A percentile compares a stretch with the other conserved stretches of the same genome.
phyloP scores from a whole-genome alignment of 2,329 filamentous ascomycete species.

The Penicillium sp. region DNA sequence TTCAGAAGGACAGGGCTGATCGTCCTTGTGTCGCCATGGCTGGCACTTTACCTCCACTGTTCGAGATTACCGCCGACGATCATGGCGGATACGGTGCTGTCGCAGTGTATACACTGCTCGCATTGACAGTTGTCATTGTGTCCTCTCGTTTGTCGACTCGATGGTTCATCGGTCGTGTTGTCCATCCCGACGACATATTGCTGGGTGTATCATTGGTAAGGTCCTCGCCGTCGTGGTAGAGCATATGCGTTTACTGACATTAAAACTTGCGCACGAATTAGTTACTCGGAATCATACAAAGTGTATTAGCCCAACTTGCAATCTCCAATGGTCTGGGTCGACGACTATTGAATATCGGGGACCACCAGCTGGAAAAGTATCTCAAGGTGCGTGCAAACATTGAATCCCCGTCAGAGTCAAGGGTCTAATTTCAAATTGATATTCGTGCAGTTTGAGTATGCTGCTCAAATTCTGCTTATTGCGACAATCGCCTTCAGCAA shows the following conservation, averaged over 20 bases:
- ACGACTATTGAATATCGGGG: constrained; percentile 19
- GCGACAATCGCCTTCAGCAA: constrained; percentile 28
- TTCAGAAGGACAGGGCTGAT: constrained; percentile 11
- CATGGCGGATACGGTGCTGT: constrained; percentile 32
- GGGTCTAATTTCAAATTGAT: constrained; percentile 5
- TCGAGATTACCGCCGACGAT: constrained; percentile 30
- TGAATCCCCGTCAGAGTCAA: background rate
- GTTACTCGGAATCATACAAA: constrained; percentile 29
- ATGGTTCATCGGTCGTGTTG: constrained; percentile 30
- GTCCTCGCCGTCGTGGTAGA: background rate
- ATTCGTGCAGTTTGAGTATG: constrained; percentile 28
- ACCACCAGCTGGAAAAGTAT: constrained; percentile 19
- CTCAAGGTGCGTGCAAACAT: constrained; percentile 21
- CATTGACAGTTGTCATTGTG: constrained; percentile 26
- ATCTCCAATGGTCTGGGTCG: constrained; percentile 30
- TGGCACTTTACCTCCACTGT: constrained; percentile 31
- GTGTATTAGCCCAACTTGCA: constrained; percentile 30
- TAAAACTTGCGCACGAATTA: background rate
- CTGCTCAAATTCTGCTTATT: constrained; percentile 30
- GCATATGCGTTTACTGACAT: background rate
- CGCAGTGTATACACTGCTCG: constrained; percentile 29
- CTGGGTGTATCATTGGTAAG: constrained; percentile 26
- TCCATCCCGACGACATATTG: constrained; percentile 31
- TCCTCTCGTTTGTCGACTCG: constrained; percentile 28
- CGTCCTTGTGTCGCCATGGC: constrained; percentile 20